These are phyloP conservation scores for Tuber melanosporum DNA, from an alignment of 495 filamentous ascomycete species.

Conservation along the genomic window DNA sequence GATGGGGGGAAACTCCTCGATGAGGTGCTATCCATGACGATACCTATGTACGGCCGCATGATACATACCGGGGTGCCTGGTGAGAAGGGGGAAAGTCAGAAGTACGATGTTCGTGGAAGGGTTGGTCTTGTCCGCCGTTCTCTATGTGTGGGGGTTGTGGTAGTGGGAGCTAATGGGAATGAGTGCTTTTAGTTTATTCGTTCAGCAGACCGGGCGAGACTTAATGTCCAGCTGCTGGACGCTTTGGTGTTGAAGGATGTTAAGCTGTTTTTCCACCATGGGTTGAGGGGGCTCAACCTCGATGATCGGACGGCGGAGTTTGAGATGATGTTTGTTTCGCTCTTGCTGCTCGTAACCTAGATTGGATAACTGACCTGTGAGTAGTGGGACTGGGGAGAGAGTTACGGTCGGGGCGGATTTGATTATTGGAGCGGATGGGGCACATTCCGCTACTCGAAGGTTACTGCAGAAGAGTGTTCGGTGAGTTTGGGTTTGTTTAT, in stretches of 20 bases:
- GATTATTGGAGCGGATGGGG: constrained; percentile 92
- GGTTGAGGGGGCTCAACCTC: constrained; percentile 82
- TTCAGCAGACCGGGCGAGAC: constrained; percentile 64
- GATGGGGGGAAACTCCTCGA: constrained; percentile 54
- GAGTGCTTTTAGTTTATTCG: constrained; percentile 48
- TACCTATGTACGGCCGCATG: constrained; percentile 97
- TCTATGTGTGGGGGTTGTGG: background rate
- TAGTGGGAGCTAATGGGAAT: constrained; percentile 4
- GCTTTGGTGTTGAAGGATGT: constrained; percentile 79
- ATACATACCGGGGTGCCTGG: constrained; percentile 71
- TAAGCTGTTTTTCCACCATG: constrained; percentile 83
- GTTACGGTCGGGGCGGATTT: constrained; percentile 80
- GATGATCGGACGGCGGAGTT: constrained; percentile 76
- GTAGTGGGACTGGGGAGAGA: constrained; percentile 44
- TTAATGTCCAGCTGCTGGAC: constrained; percentile 84
- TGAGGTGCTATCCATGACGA: constrained; percentile 64
- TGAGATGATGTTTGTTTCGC: constrained; percentile 50
- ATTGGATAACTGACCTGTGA: background rate
- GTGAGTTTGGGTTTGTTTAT: constrained; percentile 13
- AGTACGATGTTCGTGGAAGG: constrained; percentile 83
- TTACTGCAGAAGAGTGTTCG: constrained; percentile 80
- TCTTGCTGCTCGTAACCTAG: background rate
- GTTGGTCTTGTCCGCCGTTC: constrained; percentile 47
- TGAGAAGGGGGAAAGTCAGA: constrained; percentile 70
- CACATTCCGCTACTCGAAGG: constrained; percentile 80